Conservation (phyloP, 1,139 yeast species). For the Debaryomyces coudertii region DNA sequence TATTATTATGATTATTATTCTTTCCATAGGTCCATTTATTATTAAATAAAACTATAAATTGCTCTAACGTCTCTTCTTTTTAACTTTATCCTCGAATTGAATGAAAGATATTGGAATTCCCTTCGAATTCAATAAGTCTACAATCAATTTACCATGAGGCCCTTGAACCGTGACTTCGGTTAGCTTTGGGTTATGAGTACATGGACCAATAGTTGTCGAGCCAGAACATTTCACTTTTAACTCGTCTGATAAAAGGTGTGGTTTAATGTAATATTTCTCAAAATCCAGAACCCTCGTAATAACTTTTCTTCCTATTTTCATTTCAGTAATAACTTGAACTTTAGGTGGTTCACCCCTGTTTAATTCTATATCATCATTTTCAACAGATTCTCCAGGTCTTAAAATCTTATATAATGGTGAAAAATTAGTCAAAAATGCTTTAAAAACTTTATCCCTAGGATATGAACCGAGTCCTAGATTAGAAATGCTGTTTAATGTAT, state of each 20-base stretch:
- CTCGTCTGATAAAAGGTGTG: slow-evolving; percentile 67
- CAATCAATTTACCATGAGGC: slow-evolving; percentile 70
- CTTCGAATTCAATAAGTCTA: slow-evolving; percentile 57
- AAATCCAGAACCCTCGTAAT: slow-evolving; percentile 73
- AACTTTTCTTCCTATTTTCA: slow-evolving; percentile 80
- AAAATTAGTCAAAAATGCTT: slow-evolving; percentile 54
- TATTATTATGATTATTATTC: not conserved
- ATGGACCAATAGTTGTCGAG: slow-evolving; percentile 71
- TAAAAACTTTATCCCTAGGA: slow-evolving; percentile 56
- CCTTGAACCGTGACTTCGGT: slow-evolving; percentile 88
- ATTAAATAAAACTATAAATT: not conserved
- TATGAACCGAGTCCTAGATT: slow-evolving; percentile 28
- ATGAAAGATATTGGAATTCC: slow-evolving; percentile 76
- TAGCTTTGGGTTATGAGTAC: slow-evolving; percentile 55
- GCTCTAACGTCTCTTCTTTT: slow-evolving; percentile 45
- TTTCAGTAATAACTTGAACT: slow-evolving; percentile 68
- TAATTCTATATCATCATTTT: slow-evolving; percentile 39
- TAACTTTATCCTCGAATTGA: slow-evolving; percentile 64
- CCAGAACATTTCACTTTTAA: slow-evolving; percentile 85
- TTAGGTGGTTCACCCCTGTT: slow-evolving; percentile 69
- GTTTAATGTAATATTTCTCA: slow-evolving; percentile 68
- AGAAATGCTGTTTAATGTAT: slow-evolving; percentile 32
- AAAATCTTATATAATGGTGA: slow-evolving; percentile 61
- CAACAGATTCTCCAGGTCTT: slow-evolving; percentile 44
- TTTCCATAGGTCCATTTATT: not conserved